A percentile compares a stretch with the other conserved stretches of the same genome.
phyloP scores from a whole-genome alignment of 768 basidiomycete species.

The Termitomyces sp. region DNA sequence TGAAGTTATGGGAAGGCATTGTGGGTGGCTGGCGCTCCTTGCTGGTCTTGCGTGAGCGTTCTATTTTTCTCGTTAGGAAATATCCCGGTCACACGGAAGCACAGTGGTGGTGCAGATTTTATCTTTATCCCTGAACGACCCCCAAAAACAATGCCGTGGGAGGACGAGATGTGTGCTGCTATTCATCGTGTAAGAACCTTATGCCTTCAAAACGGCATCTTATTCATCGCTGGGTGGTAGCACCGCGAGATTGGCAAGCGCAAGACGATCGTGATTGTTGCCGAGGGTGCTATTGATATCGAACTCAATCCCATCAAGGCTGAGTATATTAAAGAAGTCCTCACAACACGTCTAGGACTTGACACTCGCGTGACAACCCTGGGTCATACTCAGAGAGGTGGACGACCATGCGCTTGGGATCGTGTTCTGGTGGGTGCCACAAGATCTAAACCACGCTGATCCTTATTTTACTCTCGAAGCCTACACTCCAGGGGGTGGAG shows the following conservation, averaged over 20 bases:
- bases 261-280: conserved; percentile 97
- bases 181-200: conserved; percentile 61
- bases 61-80: background rate
- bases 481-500: conserved; percentile 93
- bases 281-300: conserved; percentile 90
- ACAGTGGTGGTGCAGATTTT: conserved; percentile 88
- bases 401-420: conserved; percentile 88
- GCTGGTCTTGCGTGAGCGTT: conserved; percentile 78
- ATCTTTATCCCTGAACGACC: conserved; percentile 97
- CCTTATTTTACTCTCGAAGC: conserved; percentile 39
- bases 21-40: conserved; percentile 96
- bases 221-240: conserved; percentile 31
- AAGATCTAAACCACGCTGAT: background rate
- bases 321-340: conserved; percentile 86
- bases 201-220: background rate
- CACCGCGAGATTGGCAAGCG: conserved; percentile 91
- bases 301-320: conserved; percentile 89
- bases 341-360: conserved; percentile 80
- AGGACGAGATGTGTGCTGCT: conserved; percentile 83
- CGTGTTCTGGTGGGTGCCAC: conserved; percentile 71
- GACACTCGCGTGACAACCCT: conserved; percentile 96
- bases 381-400: conserved; percentile 96
- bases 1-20: conserved; percentile 99
- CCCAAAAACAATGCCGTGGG: conserved; percentile 76
- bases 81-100: background rate